Evolutionary conservation across 148 eudicot species (phyloP).

Genomic region (Agrostemma githago): DNA sequence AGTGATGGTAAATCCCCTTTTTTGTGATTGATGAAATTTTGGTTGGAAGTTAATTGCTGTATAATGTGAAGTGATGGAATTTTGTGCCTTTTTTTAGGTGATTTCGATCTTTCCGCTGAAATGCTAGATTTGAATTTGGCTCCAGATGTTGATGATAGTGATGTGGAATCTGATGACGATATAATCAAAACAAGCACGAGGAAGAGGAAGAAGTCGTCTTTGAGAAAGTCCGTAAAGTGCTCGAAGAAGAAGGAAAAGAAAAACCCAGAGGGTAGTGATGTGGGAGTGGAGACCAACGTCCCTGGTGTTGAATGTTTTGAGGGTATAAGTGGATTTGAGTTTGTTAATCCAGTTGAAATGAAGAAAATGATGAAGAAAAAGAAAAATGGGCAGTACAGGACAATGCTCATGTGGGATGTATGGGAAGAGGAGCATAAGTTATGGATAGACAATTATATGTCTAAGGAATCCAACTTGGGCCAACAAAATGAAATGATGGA

Average conservation of each 20-base stretch:
- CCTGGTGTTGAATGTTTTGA: constrained; percentile 16
- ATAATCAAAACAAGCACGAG: neutral
- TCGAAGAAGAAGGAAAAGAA: constrained; percentile 4
- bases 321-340: constrained; percentile 31
- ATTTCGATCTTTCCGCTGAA: constrained; percentile 17
- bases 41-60: neutral
- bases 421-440: constrained; percentile 64
- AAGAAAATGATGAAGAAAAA: constrained; percentile 29
- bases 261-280: neutral
- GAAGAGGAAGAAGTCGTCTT: constrained; percentile 6
- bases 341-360: constrained; percentile 28
- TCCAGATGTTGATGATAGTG: constrained; percentile 16
- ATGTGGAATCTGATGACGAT: constrained; percentile 18
- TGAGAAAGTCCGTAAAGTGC: neutral
- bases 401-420: constrained; percentile 63
- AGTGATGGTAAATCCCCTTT: constrained; percentile 19
- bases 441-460: constrained; percentile 52
- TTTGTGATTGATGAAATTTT: constrained; percentile 1
- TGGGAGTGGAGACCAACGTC: neutral
- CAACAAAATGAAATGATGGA: constrained; percentile 39
- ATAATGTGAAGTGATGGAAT: neutral
- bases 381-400: constrained; percentile 33
- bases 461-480: constrained; percentile 38
- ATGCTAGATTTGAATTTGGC: constrained; percentile 23
- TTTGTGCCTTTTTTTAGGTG: constrained; percentile 18